Evolutionary conservation across 2,329 filamentous ascomycete species (phyloP), one percentile per base, ranked within the genome.

Genomic region (Fusarium circinatum): DNA sequence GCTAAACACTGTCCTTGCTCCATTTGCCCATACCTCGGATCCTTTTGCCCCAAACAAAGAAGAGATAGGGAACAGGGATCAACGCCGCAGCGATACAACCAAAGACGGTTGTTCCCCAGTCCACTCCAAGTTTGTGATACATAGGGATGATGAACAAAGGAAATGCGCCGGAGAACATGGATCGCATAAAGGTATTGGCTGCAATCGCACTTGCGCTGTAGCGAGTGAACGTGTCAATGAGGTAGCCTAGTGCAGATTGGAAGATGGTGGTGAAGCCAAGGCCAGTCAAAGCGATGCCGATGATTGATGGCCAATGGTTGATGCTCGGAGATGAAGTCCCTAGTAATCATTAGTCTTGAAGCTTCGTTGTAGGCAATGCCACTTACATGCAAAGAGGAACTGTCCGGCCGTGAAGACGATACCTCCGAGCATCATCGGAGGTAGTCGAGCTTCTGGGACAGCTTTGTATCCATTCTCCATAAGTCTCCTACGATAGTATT

Each of bases 41-140:
- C 11, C n/a, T 26, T 6, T 52, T n/a, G 1, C 52, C 52, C 60
- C 42, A 59, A 3, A 57, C 13, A 20, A 63, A 59, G 26, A 63
- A 59, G 8, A 59, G 1, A 28, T 17, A 63, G 0, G 60, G 60
- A 38, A 63, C 60, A n/a, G 60, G 42, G 18, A 63, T 17, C 28
- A 59, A 20, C 4, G 4, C 28, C 5, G 52, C 60, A 9, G 52
- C 52, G 1, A 63, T 63, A 5, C 41, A 41, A 0, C 52, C 60
- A 59, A 63, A 63, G 6, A 63, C 60, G 1, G 41, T 59, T 24
- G 52, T 48, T 28, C 60, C 60, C 60, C 60, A 63, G 26, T 63
- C 26, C 18, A 63, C 52, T 1, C 52, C 60, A 17, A 63, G 60
- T 5, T 34, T 59, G 28, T 48, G 60, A 4, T 59, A 63, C 42